phyloP scores from a whole-genome alignment of 129 eudicot species.

The Centella asiatica region DNA sequence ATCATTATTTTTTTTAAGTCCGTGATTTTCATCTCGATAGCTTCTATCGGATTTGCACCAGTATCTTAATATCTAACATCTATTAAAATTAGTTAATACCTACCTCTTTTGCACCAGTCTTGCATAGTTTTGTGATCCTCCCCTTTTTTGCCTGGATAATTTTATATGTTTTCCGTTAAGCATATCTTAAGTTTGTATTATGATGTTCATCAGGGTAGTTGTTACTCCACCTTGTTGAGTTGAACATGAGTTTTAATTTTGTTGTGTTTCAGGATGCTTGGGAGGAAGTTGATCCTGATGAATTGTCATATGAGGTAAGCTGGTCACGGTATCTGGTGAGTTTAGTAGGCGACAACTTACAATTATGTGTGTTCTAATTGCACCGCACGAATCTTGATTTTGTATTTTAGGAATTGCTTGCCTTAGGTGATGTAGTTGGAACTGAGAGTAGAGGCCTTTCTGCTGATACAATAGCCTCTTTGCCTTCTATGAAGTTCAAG shows the following conservation, averaged over 20 bases:
- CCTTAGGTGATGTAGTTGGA: slow-evolving; percentile 87
- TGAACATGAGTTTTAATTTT: not conserved
- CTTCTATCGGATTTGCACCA: too few relatives aligned
- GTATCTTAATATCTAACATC: too few relatives aligned
- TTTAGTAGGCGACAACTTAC: not conserved
- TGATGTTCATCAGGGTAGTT: not conserved
- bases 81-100: too few relatives aligned
- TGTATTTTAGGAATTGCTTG: slow-evolving; percentile 59
- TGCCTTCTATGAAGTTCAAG: slow-evolving; percentile 60
- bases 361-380: not conserved
- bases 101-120: too few relatives aligned
- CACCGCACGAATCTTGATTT: not conserved
- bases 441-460: slow-evolving; percentile 93
- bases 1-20: too few relatives aligned
- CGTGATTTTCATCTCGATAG: too few relatives aligned
- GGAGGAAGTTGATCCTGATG: slow-evolving; percentile 94
- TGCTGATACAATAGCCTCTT: slow-evolving; percentile 78
- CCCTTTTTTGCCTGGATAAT: too few relatives aligned
- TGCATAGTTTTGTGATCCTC: too few relatives aligned
- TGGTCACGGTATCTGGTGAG: not conserved
- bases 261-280: slow-evolving; percentile 62
- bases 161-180: too few relatives aligned
- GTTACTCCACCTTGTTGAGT: not conserved
- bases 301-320: slow-evolving; percentile 86
- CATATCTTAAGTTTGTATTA: not conserved